These are phyloP conservation scores for Sclerotinia borealis DNA, from an alignment of 2,329 filamentous ascomycete species.

Conservation along the genomic window DNA sequence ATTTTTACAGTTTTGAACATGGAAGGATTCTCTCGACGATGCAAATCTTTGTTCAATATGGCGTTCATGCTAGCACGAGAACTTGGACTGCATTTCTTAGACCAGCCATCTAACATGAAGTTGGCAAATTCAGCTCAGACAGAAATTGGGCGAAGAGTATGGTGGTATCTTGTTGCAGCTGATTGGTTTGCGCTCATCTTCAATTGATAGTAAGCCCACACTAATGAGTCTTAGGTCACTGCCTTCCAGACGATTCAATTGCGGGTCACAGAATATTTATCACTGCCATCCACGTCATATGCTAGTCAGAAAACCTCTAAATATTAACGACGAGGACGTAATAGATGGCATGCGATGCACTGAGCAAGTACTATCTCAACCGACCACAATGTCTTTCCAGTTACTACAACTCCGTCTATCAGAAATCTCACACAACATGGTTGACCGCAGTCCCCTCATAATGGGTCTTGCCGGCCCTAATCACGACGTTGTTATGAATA, in stretches of 20 bases:
- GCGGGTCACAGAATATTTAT: constrained; percentile 33
- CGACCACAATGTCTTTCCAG: constrained; percentile 35
- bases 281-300: constrained; percentile 34
- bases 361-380: constrained; percentile 20
- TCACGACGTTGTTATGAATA: constrained; percentile 30
- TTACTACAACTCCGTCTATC: constrained; percentile 34
- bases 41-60: constrained; percentile 28
- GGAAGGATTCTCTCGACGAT: constrained; percentile 33
- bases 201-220: neutral
- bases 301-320: constrained; percentile 32
- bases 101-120: constrained; percentile 17
- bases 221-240: constrained; percentile 15
- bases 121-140: constrained; percentile 20
- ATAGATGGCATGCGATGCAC: constrained; percentile 25
- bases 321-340: constrained; percentile 34
- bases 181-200: constrained; percentile 30
- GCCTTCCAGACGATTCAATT: constrained; percentile 30
- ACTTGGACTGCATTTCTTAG: constrained; percentile 16
- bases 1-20: constrained; percentile 32
- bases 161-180: constrained; percentile 36
- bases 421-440: constrained; percentile 34
- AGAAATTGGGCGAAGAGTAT: constrained; percentile 34
- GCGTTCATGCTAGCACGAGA: constrained; percentile 28
- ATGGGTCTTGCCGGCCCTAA: constrained; percentile 9
- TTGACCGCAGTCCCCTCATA: constrained; percentile 31